Percentiles rank a stretch among this genome's conserved stretches.
phyloP scores from a whole-genome alignment of 2,329 filamentous ascomycete genomes.

The Westerdykella sp. region DNA sequence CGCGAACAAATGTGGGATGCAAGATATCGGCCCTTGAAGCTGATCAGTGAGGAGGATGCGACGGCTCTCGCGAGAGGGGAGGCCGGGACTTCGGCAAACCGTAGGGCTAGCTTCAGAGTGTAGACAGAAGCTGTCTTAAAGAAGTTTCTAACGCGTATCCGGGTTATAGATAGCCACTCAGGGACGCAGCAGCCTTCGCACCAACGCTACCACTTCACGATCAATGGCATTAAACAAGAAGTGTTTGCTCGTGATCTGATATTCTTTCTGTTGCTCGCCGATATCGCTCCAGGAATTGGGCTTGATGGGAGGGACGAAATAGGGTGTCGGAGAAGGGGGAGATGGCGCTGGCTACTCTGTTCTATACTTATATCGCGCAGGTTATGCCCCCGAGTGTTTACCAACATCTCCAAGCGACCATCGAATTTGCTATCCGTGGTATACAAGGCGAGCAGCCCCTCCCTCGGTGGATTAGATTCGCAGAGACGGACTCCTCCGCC shows the following conservation, averaged over 20 bases:
- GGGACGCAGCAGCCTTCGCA: not conserved
- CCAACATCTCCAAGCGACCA: not conserved
- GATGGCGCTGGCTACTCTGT: not conserved
- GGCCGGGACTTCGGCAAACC: slow-evolving; percentile 39
- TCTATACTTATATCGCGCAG: not conserved
- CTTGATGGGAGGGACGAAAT: not conserved
- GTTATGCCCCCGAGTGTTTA: not conserved
- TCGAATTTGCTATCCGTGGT: not conserved
- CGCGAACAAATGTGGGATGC: slow-evolving; percentile 75
- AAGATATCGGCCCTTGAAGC: slow-evolving; percentile 58
- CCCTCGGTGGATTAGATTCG: not conserved
- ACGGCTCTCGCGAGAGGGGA: slow-evolving; percentile 56
- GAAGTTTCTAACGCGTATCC: too few species aligned
- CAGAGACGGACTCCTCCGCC: not conserved
- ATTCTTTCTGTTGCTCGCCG: not conserved
- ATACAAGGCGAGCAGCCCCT: not conserved
- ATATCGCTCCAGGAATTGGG: not conserved
- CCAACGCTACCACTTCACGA: not conserved
- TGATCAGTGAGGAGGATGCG: slow-evolving; percentile 48
- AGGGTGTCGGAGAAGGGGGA: not conserved
- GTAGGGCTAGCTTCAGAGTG: slow-evolving; percentile 7
- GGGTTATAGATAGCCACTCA: too few species aligned
- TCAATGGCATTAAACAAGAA: not conserved
- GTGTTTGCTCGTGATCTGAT: not conserved
- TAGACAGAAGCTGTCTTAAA: too few species aligned